Evolutionary conservation across 2,329 filamentous ascomycete species (phyloP).

Genomic region (Colletotrichum lupini): DNA sequence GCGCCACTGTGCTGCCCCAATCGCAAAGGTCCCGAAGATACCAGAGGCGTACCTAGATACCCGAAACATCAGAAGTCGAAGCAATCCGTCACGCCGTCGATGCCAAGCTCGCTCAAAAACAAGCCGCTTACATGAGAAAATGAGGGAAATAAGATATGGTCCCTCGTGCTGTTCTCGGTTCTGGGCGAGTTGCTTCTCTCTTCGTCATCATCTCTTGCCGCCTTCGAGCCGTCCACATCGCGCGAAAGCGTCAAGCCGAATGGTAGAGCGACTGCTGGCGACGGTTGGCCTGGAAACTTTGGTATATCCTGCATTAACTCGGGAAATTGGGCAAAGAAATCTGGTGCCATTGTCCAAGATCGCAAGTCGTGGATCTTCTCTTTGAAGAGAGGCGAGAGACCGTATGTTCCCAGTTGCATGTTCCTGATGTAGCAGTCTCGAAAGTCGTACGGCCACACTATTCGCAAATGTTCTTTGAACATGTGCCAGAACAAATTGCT

Average conservation of each 20-base stretch:
- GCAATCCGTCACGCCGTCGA: background rate
- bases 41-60: background rate
- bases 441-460: slow-evolving; percentile 40
- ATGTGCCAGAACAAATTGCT: slow-evolving; percentile 44
- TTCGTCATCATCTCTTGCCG: background rate
- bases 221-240: background rate
- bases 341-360: slow-evolving; percentile 42
- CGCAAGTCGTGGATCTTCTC: slow-evolving; percentile 40
- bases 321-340: slow-evolving; percentile 42
- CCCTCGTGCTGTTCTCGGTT: too few species aligned
- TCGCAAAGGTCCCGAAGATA: too few species aligned
- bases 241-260: background rate
- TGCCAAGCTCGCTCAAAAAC: background rate
- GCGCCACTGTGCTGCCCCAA: background rate
- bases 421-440: slow-evolving; percentile 42
- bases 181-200: too few species aligned
- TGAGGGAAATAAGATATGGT: background rate
- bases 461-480: slow-evolving; percentile 37
- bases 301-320: slow-evolving; percentile 46
- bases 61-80: background rate
- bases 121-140: background rate
- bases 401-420: slow-evolving; percentile 38
- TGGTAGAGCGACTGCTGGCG: background rate
- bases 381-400: slow-evolving; percentile 39
- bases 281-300: background rate